Evolutionary conservation across 345 rosid genomes (phyloP), one percentile per base, ranked within the genome.

Genomic region (Luvunga scandens): DNA sequence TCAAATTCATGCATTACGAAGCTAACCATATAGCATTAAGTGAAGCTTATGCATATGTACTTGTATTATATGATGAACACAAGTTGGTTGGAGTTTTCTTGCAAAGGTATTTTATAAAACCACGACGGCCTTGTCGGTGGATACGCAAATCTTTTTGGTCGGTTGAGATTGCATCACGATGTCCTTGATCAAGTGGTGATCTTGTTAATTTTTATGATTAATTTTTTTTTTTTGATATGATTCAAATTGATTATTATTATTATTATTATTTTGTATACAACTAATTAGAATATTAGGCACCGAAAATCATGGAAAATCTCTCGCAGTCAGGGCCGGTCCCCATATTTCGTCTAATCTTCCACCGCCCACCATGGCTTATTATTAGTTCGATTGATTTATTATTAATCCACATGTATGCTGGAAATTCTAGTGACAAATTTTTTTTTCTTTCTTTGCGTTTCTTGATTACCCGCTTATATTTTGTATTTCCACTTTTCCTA

Each of bases 101-200:
- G 67, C 67, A 63, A 3, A 1, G 14, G 28, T 28, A 12, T 28
- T 5, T 31, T 65, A 65, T 59, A 34, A 31, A 30, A 4, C 13
- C 13, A 8, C 28, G 33, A 27, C 33, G 69, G 67, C 48, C 38
- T 50, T 69, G 79, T 77, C 80, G 83, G 89, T 72, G 83, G 88
- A 86, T 86, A 84, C 69, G 89, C 71, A 70, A 65, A 82, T 84
- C 85, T 82, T 66, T 24, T 16, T 80, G 84, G 84, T 80, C 85
- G 83, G 84, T 73, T 63, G 78, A 72, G 83, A 81, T 80, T 65
- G 74, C 70, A 60, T 74, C 61, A 69, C 31, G 25, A 22, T n/a
- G 6, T 27, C 10, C 14, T 18, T 18, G 33, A 69, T 69, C 31
- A 8, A 8, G 16, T 8, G 5, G 18, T 38, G 27, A 9, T 71